Evolutionary conservation across 441 rosid species (phyloP).

Genomic region (Erodium chrysanthum): DNA sequence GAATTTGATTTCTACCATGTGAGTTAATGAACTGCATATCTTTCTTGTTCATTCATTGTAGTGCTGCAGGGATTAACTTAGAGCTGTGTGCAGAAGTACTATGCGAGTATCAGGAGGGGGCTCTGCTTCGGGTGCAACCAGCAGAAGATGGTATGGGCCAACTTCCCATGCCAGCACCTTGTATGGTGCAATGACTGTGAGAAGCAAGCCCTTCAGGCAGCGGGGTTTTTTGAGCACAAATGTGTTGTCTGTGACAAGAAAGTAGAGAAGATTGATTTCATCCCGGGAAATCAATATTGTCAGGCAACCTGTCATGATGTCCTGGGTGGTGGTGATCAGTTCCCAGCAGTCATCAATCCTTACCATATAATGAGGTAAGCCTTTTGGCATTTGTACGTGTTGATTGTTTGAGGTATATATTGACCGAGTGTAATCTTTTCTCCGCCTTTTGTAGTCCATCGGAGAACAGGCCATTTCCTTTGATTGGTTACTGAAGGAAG

Average conservation of each 20-base stretch:
- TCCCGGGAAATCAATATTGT: slow-evolving; percentile 16
- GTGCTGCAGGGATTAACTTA: background rate
- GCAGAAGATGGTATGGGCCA: slow-evolving; percentile 41
- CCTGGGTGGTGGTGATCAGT: slow-evolving; percentile 8
- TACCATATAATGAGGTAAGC: slow-evolving; percentile 18
- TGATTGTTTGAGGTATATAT: background rate
- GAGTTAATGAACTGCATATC: slow-evolving; percentile 22
- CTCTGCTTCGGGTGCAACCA: slow-evolving; percentile 61
- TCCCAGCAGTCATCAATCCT: slow-evolving; percentile 17
- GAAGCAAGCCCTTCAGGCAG: slow-evolving; percentile 26
- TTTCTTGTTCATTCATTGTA: background rate
- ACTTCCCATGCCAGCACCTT: slow-evolving; percentile 60
- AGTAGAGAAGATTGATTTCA: slow-evolving; percentile 37
- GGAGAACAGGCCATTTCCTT: slow-evolving; percentile 12
- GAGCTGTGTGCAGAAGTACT: slow-evolving; percentile 43
- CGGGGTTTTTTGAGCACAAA: slow-evolving; percentile 35
- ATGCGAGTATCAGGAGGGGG: slow-evolving; percentile 30
- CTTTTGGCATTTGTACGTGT: background rate
- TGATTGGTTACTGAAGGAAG: slow-evolving; percentile 5
- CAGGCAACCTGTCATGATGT: slow-evolving; percentile 11
- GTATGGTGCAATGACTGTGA: slow-evolving; percentile 68
- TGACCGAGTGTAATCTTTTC: background rate
- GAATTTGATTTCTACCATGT: slow-evolving; percentile 65
- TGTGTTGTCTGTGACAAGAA: slow-evolving; percentile 62
- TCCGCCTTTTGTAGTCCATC: slow-evolving; percentile 13